Evolutionary conservation across 164 flowering plant genomes (phyloP), one percentile per base, ranked within the genome.

Genomic region (Tinospora cordifolia): DNA sequence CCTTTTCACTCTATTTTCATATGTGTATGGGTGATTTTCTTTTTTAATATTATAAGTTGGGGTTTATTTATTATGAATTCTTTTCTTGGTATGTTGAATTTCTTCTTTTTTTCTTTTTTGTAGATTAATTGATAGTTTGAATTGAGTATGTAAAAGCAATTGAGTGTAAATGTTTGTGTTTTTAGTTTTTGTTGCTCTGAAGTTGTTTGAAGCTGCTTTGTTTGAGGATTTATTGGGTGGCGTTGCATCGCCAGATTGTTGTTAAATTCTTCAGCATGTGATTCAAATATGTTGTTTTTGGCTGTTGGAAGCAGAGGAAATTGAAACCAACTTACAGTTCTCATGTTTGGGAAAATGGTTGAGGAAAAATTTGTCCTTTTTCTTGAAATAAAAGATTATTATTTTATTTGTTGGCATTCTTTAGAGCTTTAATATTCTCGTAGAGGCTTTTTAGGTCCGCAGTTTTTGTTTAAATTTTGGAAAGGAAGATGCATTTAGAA

Each of bases 91-190:
- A 34, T 36, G 14, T 22, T 62, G 64, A 62, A 17, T 30, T 30
- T 21, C n/a, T n/a, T n/a, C n/a, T n/a, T n/a, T n/a, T n/a, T n/a
- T n/a, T n/a, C n/a, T n/a, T 47, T 19, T 54, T 63, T 49, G 11
- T 69, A 24, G 26, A 57, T 54, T 54, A 38, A 44, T 41, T 14
- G 30, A 12, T 69, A 8, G 63, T 36, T 57, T 10, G 49, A 69
- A n/a, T 57, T 69, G 63, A 64, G 49, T 30, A 1, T 49, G 22
- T 27, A 67, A 67, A 58, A 68, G 70, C 6, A 15, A 26, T 27
- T 26, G 34, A 47, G 27, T 30, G 36, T 30, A 4, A 25, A 6
- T 3, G 17, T 60, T 60, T 24, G 59, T 21, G 21, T 54, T 17
- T 19, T n/a, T 54, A 54, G 5, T 30, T 17, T 54, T 21, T 54